Conservation (phyloP, 139 green algal species). For the Volvox reticuliferus region DNA sequence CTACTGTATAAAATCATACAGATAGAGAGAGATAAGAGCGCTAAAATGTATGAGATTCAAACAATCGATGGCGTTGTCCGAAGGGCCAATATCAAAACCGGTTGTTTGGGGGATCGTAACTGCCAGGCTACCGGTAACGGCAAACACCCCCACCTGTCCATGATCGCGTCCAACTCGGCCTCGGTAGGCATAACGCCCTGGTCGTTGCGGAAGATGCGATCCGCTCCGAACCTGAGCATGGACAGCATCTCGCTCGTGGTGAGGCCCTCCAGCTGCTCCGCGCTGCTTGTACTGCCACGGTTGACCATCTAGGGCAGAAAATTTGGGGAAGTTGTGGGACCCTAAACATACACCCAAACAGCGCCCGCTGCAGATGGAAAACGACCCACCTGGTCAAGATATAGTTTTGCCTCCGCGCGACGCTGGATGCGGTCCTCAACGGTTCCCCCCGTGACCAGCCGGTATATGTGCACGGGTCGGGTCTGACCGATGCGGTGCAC, state of each 20-base stretch:
- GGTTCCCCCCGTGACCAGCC: constrained; percentile 67
- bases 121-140: too few relatives aligned
- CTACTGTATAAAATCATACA: too few relatives aligned
- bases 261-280: constrained; percentile 68
- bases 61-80: too few relatives aligned
- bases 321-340: background rate
- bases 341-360: too few relatives aligned
- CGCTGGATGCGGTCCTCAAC: constrained; percentile 84
- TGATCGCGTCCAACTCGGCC: constrained; percentile 73
- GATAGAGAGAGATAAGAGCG: too few relatives aligned
- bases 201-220: constrained; percentile 65
- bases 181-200: constrained; percentile 55
- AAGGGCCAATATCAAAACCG: too few relatives aligned
- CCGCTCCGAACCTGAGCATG: constrained; percentile 74
- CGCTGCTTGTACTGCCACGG: constrained; percentile 56
- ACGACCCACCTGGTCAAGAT: constrained; percentile 68
- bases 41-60: too few relatives aligned
- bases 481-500: constrained; percentile 84
- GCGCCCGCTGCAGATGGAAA: too few relatives aligned
- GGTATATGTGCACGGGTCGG: constrained; percentile 74
- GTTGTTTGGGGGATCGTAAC: too few relatives aligned
- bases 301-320: constrained; percentile 75
- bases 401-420: constrained; percentile 80
- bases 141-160: constrained; percentile 59
- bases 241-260: constrained; percentile 68